phyloP scores from a whole-genome alignment of 2,329 filamentous ascomycete genomes.

The Clonostachys sp. region DNA sequence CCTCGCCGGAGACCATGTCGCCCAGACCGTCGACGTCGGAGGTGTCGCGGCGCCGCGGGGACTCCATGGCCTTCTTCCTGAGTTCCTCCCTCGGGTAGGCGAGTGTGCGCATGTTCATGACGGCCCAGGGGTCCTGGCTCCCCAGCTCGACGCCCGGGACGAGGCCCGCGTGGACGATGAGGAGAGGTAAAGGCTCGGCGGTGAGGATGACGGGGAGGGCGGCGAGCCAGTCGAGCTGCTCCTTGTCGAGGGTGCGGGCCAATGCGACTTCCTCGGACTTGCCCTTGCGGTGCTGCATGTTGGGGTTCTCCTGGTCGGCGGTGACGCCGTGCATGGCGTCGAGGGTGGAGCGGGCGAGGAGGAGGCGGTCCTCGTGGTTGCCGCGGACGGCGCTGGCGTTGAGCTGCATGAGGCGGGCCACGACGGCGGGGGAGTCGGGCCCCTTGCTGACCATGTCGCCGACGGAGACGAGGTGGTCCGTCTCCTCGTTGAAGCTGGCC shows the following conservation, averaged over 20 bases:
- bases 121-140: slow-evolving; percentile 69
- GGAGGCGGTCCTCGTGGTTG: slow-evolving; percentile 85
- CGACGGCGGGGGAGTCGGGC: slow-evolving; percentile 73
- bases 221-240: slow-evolving; percentile 66
- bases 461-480: slow-evolving; percentile 70
- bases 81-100: slow-evolving; percentile 42
- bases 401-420: slow-evolving; percentile 69
- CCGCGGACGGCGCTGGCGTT: slow-evolving; percentile 81
- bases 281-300: slow-evolving; percentile 22
- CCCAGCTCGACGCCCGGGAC: slow-evolving; percentile 69
- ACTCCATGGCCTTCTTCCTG: slow-evolving; percentile 23
- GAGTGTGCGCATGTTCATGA: slow-evolving; percentile 90
- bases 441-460: slow-evolving; percentile 86
- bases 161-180: slow-evolving; percentile 81
- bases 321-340: slow-evolving; percentile 14
- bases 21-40: slow-evolving; percentile 2
- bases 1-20: slow-evolving; percentile 7
- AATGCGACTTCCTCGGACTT: slow-evolving; percentile 42
- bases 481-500: slow-evolving; percentile 48
- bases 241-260: slow-evolving; percentile 43
- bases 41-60: slow-evolving; percentile 8
- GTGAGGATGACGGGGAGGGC: slow-evolving; percentile 73
- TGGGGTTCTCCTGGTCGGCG: slow-evolving; percentile 15
- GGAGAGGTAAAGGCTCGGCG: slow-evolving; percentile 59
- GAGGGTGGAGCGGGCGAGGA: slow-evolving; percentile 53